Base-by-base conservation (phyloP, 2,329 filamentous ascomycete genomes). In the Colletotrichum sp. region DNA sequence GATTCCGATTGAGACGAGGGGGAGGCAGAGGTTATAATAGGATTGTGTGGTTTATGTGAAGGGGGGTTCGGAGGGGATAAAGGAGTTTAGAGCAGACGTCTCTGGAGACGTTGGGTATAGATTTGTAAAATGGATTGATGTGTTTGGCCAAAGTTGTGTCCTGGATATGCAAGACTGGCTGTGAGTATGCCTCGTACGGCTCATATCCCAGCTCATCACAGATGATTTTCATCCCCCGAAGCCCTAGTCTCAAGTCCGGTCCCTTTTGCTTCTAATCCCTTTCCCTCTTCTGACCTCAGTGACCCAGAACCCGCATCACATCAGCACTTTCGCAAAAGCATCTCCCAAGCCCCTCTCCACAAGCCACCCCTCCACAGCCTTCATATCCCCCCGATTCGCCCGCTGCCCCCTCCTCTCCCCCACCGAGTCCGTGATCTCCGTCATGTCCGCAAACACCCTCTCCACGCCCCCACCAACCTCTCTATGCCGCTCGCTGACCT, bases 1-100 rank as follows among this genome's bases (percentile, higher is more conserved):
- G 77, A 90, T 93, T 74, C 91, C 91, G 2, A 92, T 93, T 74
- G 91, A 93, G 85, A 93, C 91, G 28, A 85, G 90, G 74, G 91
- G 91, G 9, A 86, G 89, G 76, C 90, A 92, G 81, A 87, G 90
- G 59, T 81, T 93, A 63, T 93, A 81, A 81, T 27, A 0, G 13
- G 9, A 11, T 12, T 15, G 9, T 13, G n/a, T 52, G 2, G 8
- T 6, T 48, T 66, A 19, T 32, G 32, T 66, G 27, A 12, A 25
- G 7, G 6, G 16, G 28, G 8, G 1, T 66, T 66, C 44, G 22
- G 0, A 6, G 0, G n/a, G 61, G 30, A 3, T 39, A n/a, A 1
- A 48, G 44, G 19, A 48, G 44, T 13, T 22, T 22, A 52, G 44
- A 52, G 0, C 8, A 0, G 0, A 1, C 44, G 44, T 52, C 44